phyloP scores from a whole-genome alignment of 1,139 yeast species.

The Sugiyamaella neomexicana region DNA sequence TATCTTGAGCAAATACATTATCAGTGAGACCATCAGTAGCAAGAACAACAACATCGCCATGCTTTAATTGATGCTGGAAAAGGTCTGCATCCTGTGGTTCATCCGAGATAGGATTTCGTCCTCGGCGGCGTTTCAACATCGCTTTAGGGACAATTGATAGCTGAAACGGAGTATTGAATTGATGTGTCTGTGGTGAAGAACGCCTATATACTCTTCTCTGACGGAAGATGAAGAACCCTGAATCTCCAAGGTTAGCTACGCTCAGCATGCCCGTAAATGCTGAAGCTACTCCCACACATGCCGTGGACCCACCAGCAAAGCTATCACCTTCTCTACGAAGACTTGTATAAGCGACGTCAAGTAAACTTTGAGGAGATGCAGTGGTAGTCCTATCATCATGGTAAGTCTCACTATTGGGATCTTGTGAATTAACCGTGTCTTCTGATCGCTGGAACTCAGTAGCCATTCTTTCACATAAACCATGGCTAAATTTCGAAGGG shows the following conservation, averaged over 20 bases:
- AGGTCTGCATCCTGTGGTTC: constrained; percentile 52
- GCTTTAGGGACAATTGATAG: constrained; percentile 77
- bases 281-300: constrained; percentile 76
- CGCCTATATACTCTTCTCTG: constrained; percentile 60
- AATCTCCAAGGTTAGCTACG: constrained; percentile 88
- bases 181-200: constrained; percentile 79
- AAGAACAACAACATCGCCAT: constrained; percentile 73
- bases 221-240: constrained; percentile 89
- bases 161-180: constrained; percentile 90
- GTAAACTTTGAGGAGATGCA: constrained; percentile 51
- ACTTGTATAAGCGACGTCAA: constrained; percentile 55
- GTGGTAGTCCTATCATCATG: constrained; percentile 17
- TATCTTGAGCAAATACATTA: constrained; percentile 73
- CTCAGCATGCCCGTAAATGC: constrained; percentile 53
- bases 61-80: constrained; percentile 41
- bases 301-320: constrained; percentile 94
- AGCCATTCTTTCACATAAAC: constrained; percentile 40
- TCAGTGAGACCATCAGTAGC: constrained; percentile 96
- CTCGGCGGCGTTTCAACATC: constrained; percentile 43
- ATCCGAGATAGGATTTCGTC: constrained; percentile 55
- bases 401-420: constrained; percentile 13
- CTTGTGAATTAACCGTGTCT: constrained; percentile 4
- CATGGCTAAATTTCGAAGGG: constrained; percentile 50
- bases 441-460: constrained; percentile 23
- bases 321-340: constrained; percentile 59